Percentiles rank a stretch among this genome's conserved stretches.
Conservation (phyloP, 140 eudicot genomes). For the Oenanthe javanica region DNA sequence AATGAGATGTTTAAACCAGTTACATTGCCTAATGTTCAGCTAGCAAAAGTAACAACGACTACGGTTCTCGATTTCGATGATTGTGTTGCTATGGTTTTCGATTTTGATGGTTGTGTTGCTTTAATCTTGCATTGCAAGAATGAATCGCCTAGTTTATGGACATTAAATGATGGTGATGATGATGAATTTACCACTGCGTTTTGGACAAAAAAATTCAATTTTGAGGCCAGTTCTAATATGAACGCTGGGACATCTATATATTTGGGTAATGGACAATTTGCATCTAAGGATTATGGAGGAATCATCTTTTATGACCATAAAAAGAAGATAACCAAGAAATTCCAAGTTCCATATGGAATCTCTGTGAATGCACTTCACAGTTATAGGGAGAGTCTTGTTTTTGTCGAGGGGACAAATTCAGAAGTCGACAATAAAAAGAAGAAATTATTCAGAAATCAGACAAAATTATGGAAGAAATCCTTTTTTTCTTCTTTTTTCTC, state of each 20-base stretch:
- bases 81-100: neutral
- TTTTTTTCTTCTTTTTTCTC: too few relatives aligned
- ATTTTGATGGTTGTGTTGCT: neutral
- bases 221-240: neutral
- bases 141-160: neutral
- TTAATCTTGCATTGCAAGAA: neutral
- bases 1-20: neutral
- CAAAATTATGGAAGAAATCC: too few relatives aligned
- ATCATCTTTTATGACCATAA: neutral
- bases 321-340: neutral
- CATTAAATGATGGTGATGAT: neutral
- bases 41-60: too few relatives aligned
- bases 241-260: neutral
- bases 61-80: too few relatives aligned
- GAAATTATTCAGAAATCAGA: too few relatives aligned
- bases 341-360: neutral
- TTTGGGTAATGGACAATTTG: neutral
- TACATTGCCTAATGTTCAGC: neutral
- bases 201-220: neutral
- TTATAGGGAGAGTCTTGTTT: neutral
- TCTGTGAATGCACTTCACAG: neutral
- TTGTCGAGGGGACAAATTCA: neutral
- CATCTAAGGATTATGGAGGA: neutral
- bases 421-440: too few relatives aligned
- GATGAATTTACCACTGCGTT: neutral